Evolutionary conservation across 169 alveolate genomes (phyloP), one percentile per base, ranked within the genome.

Genomic region (Plasmodium malariae): DNA sequence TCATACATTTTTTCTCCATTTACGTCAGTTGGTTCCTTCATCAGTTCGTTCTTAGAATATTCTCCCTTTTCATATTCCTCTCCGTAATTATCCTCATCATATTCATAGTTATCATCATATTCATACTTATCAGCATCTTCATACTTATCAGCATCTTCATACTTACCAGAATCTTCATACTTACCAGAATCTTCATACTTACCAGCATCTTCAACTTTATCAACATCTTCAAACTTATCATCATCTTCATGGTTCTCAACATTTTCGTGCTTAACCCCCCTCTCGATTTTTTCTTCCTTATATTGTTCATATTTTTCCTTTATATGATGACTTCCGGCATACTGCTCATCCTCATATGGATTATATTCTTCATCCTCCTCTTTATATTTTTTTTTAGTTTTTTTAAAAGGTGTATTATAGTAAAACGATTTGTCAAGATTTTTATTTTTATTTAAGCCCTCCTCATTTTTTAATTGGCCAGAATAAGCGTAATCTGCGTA

Each of bases 361-460:
- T 48, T 26, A 36, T 74, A 74, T 32, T 51, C 62, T 32, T 83
- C 83, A 19, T 83, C 83, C 17, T 54, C 70, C 11, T 30, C 69
- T 26, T 83, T 28, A 60, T 37, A 19, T 9, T 73, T 40, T 57
- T 73, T 73, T 45, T 3, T 17, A 45, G 9, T 45, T 45, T 45
- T 45, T 45, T 45, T 45, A 3, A 45, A 45, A 45, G 55, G 1
- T n/a, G n/a, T n/a, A 45, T 1, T 45, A 45, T 45, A 45, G 49
- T 40, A 9, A 0, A 17, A 45, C 55, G 14, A 1, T 45, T 45
- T 45, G 14, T 45, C 9, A 11, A 45, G 1, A 12, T 12, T 11
- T 45, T 45, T 45, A 45, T 45, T 45, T 45, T 45, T 45, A 3
- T 45, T 45, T 45, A 45, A 1, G 5, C 14, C 55, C 9, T 45